These are phyloP conservation scores for Basipetospora chlamydospora DNA, from an alignment of 2,329 filamentous ascomycete species.

Conservation along the genomic window DNA sequence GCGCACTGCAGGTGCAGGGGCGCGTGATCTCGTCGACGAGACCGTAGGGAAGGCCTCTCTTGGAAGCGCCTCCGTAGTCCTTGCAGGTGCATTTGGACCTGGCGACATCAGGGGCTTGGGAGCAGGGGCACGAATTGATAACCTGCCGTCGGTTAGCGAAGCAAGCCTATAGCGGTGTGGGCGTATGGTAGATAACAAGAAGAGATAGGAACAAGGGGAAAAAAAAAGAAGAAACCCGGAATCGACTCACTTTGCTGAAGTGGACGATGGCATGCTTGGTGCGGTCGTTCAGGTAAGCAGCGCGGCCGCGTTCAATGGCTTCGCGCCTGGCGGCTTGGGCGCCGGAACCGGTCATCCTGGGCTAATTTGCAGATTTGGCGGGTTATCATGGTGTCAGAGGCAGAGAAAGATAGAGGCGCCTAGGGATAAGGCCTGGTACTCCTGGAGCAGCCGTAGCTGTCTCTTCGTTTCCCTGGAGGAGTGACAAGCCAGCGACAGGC, in stretches of 20 bases:
- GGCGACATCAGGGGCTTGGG: background rate
- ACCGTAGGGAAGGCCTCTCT: background rate
- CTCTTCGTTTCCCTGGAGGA: too few species aligned
- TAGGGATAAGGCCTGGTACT: too few species aligned
- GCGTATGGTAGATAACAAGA: too few species aligned
- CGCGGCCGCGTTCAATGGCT: constrained; percentile 1
- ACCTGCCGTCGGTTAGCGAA: background rate
- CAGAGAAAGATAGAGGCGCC: too few species aligned
- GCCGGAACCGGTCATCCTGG: too few species aligned
- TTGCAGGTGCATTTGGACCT: constrained; percentile 20
- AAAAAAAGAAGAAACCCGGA: background rate
- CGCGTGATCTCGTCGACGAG: constrained; percentile 27
- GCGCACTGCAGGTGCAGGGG: constrained; percentile 21
- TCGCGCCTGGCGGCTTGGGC: too few species aligned
- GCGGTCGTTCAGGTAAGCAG: background rate
- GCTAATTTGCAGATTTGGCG: background rate
- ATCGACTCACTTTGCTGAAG: constrained; percentile 2
- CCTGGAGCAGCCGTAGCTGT: too few species aligned
- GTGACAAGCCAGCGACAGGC: too few species aligned
- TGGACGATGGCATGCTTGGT: constrained; percentile 2
- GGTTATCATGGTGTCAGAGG: background rate
- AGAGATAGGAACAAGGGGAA: too few species aligned
- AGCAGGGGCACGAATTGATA: constrained; percentile 4
- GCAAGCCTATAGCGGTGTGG: too few species aligned
- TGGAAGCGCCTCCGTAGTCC: constrained; percentile 21